Conservation (phyloP, 2,329 filamentous ascomycete species). For the Nigrospora oryzae region DNA sequence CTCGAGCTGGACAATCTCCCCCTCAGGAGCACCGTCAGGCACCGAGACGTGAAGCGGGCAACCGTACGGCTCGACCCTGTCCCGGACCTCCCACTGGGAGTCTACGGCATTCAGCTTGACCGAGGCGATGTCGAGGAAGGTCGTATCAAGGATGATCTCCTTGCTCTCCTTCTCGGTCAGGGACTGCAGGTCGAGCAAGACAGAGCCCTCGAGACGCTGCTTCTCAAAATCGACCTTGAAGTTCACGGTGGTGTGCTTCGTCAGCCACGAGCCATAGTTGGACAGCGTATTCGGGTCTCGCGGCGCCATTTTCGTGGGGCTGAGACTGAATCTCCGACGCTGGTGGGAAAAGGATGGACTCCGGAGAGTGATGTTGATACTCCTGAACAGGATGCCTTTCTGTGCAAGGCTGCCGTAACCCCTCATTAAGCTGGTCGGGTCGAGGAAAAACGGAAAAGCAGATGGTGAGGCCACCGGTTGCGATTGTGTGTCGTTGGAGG, state of each 20-base stretch:
- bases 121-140: slow-evolving; percentile 63
- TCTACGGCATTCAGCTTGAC: slow-evolving; percentile 61
- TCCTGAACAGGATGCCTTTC: slow-evolving; percentile 18
- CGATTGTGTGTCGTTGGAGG: neutral
- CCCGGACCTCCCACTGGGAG: slow-evolving; percentile 61
- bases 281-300: slow-evolving; percentile 85
- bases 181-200: slow-evolving; percentile 68
- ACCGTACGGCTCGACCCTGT: slow-evolving; percentile 66
- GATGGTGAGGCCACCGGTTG: too few species aligned
- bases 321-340: slow-evolving; percentile 8
- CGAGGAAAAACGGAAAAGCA: neutral
- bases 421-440: slow-evolving; percentile 13
- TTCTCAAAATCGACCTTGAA: slow-evolving; percentile 78
- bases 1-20: slow-evolving; percentile 43
- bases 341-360: slow-evolving; percentile 12
- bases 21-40: slow-evolving; percentile 44
- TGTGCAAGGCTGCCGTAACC: slow-evolving; percentile 13
- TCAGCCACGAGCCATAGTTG: slow-evolving; percentile 86
- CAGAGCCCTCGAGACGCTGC: slow-evolving; percentile 68
- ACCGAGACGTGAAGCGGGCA: slow-evolving; percentile 60
- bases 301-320: slow-evolving; percentile 22
- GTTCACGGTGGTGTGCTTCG: slow-evolving; percentile 72
- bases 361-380: slow-evolving; percentile 17
- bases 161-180: slow-evolving; percentile 64
- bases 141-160: slow-evolving; percentile 84